A percentile compares a stretch with the other conserved stretches of the same genome.
Evolutionary conservation across 768 basidiomycete species (phyloP).

Genomic region (Lactarius pseudohatsudake): DNA sequence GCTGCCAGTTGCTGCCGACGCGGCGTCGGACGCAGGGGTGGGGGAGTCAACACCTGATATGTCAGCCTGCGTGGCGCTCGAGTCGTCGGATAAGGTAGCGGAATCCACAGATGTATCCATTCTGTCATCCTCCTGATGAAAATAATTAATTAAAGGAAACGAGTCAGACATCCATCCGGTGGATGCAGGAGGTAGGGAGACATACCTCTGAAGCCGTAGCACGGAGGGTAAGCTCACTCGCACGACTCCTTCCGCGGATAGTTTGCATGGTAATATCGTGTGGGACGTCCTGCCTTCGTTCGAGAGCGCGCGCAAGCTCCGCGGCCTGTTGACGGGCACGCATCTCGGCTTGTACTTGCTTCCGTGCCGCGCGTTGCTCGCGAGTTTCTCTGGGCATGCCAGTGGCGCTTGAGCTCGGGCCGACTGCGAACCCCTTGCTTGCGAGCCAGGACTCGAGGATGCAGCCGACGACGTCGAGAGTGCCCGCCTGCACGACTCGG

Average conservation of each 20-base stretch:
- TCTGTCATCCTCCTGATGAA: slow-evolving; percentile 32
- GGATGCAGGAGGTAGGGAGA: not conserved
- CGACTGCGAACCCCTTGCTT: slow-evolving; percentile 83
- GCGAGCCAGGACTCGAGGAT: slow-evolving; percentile 93
- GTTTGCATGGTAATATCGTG: slow-evolving; percentile 20
- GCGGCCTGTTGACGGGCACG: slow-evolving; percentile 61
- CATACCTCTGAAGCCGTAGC: slow-evolving; percentile 16
- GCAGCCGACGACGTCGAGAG: slow-evolving; percentile 89
- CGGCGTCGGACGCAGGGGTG: slow-evolving; percentile 25
- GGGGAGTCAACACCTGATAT: slow-evolving; percentile 26
- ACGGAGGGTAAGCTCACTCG: slow-evolving; percentile 12
- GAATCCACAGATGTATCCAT: slow-evolving; percentile 29
- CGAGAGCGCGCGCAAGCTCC: slow-evolving; percentile 57
- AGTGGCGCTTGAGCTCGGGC: slow-evolving; percentile 74
- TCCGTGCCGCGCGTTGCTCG: slow-evolving; percentile 66
- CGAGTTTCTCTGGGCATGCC: slow-evolving; percentile 72
- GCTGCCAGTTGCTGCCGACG: slow-evolving; percentile 41
- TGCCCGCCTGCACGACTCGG: slow-evolving; percentile 92
- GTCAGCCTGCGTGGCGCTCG: slow-evolving; percentile 23
- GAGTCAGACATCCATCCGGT: slow-evolving; percentile 8
- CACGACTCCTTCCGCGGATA: slow-evolving; percentile 24
- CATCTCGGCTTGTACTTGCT: slow-evolving; percentile 54
- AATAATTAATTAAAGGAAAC: not conserved
- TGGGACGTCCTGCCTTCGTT: slow-evolving; percentile 41
- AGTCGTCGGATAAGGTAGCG: slow-evolving; percentile 24